These are phyloP conservation scores for Kuraishia ogatae DNA, from an alignment of 805 yeast species.

Conservation along the genomic window DNA sequence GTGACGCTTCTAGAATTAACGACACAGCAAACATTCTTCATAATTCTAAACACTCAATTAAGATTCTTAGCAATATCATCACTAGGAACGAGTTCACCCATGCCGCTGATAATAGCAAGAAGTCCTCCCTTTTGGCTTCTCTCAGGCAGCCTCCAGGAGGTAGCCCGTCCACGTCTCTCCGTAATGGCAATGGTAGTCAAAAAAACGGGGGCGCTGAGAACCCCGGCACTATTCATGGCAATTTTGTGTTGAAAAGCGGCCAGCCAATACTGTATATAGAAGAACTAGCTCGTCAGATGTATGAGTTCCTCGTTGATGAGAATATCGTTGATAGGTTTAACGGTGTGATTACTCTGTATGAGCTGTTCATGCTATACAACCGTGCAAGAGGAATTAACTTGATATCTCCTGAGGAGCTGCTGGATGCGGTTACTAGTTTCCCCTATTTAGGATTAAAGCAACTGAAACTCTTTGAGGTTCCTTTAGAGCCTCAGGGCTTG, in stretches of 20 bases:
- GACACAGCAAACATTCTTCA: slow-evolving; percentile 17
- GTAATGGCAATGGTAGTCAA: background rate
- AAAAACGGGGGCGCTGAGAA: background rate
- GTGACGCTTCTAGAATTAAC: slow-evolving; percentile 11
- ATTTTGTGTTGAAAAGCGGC: slow-evolving; percentile 6
- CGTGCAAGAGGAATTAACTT: slow-evolving; percentile 58
- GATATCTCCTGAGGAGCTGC: slow-evolving; percentile 62
- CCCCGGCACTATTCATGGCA: too few relatives aligned
- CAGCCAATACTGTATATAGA: slow-evolving; percentile 26
- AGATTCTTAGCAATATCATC: slow-evolving; percentile 18
- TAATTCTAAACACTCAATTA: slow-evolving; percentile 19
- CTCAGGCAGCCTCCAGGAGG: slow-evolving; percentile 1
- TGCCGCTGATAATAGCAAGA: slow-evolving; percentile 12
- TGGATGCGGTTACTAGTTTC: slow-evolving; percentile 50
- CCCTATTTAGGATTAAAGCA: slow-evolving; percentile 29
- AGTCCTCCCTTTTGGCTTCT: slow-evolving; percentile 11
- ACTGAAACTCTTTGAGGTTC: slow-evolving; percentile 31
- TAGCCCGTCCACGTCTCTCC: too few relatives aligned
- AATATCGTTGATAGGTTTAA: slow-evolving; percentile 39
- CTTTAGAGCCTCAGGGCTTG: slow-evolving; percentile 23
- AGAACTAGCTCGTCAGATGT: slow-evolving; percentile 72
- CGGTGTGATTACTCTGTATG: slow-evolving; percentile 54
- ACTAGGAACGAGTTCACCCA: slow-evolving; percentile 18
- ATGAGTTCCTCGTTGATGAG: slow-evolving; percentile 51
- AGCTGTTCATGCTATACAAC: slow-evolving; percentile 56